These are phyloP conservation scores for Helianthus tuberosus DNA, from an alignment of 129 eudicot genomes.

Conservation along the genomic window DNA sequence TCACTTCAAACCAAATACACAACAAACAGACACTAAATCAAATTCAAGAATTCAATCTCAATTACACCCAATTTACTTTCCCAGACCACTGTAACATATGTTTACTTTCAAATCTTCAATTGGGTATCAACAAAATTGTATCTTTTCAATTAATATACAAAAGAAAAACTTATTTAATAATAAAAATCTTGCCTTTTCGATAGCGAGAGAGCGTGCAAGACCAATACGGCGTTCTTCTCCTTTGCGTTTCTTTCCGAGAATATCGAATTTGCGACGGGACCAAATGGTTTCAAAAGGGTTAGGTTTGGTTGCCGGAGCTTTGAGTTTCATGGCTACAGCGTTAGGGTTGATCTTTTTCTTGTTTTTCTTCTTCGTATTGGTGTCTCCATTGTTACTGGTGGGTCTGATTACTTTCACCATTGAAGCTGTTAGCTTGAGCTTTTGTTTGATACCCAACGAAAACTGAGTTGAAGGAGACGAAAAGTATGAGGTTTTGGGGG, in stretches of 20 bases:
- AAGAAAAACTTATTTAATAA: too few species aligned
- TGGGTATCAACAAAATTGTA: neutral
- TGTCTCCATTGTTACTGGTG: conserved; percentile 25
- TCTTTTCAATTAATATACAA: neutral
- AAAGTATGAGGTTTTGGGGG: neutral
- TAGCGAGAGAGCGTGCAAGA: conserved; percentile 83
- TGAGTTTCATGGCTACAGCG: conserved; percentile 62
- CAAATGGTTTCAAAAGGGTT: conserved; percentile 94
- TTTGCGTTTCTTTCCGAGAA: conserved; percentile 86
- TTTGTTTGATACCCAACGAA: neutral
- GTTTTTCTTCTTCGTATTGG: conserved; percentile 40
- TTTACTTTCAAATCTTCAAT: neutral
- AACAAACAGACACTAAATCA: too few species aligned
- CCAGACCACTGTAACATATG: neutral
- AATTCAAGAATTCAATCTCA: neutral
- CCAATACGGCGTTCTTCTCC: conserved; percentile 90
- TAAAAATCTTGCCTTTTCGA: conserved; percentile 54
- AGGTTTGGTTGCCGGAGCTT: conserved; percentile 48
- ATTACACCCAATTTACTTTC: neutral
- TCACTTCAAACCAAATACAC: neutral
- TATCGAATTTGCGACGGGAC: conserved; percentile 87
- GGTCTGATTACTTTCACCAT: conserved; percentile 62
- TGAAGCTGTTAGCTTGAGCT: conserved; percentile 20
- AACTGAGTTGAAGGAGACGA: neutral
- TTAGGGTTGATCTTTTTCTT: conserved; percentile 57